Evolutionary conservation across 208 protist genomes (phyloP), one percentile per base, ranked within the genome.

Genomic region (Acanthamoeba lenticulata): DNA sequence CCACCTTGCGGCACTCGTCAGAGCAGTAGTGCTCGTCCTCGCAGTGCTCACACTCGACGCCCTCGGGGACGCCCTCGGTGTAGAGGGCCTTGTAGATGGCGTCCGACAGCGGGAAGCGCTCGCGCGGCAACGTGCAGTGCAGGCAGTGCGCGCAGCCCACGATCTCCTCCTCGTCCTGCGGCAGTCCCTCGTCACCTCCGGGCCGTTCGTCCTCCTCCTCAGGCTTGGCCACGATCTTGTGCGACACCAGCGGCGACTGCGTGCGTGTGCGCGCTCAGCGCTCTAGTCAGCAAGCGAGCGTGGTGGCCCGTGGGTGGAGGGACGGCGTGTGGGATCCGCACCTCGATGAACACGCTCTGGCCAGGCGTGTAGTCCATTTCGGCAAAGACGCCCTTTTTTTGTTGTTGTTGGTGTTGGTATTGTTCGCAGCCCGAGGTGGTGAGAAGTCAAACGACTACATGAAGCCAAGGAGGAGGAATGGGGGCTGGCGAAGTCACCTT

Each of bases 11-110:
- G 32, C 81, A 90, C 15, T 65, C 81, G 7, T 65, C 49, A 32
- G 49, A 57, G 47, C 81, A 90, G 52, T 90, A 90, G 49, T 90
- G 49, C 49, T 90, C 81, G 11, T 65, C 49, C 19, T 65, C 52
- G 49, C 81, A 90, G 40, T 90, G 81, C 29, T 57, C 49, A 24
- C 81, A 90, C 6, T 90, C 49, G 27, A 90, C 81, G 6, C 44
- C 44, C 29, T 90, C 52, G 32, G 81, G 81, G 27, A 65, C 49
- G 34, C 81, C 81, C 32, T 65, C 81, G 3, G 81, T 29, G 36
- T 90, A 90, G 29, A 90, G 27, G 81, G 52, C 74, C 38, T 57
- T 90, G 49, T 67, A 55, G 29, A 65, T 67, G 32, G 81, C 49
- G 38, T 90, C 49, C 2, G 52, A 65, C 2, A 90, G 81, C 2